Evolutionary conservation across 2,329 filamentous ascomycete genomes (phyloP), one percentile per base, ranked within the genome.

Genomic region (Ascochyta viciae-villosae): DNA sequence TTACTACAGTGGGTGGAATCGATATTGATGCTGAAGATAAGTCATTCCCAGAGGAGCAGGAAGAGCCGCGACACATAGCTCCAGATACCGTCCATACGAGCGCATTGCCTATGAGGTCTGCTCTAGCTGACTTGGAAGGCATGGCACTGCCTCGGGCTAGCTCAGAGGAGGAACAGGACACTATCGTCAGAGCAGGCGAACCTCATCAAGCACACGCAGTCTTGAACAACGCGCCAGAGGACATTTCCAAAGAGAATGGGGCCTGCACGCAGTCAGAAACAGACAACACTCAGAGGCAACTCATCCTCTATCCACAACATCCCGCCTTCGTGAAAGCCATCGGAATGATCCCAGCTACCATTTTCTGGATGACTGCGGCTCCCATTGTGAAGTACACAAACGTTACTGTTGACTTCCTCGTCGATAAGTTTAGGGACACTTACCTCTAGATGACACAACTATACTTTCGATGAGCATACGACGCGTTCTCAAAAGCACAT

Each of bases 301-400:
- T 60, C 16, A 54, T 61, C 1, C 24, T 55, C 1, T 42, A 52
- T 10, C 37, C 48, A 2, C 58, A 63, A 23, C 43, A 65, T 13
- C 66, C 70, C 15, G 56, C 62, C 16, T 67, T 72, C 47, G 38
- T 72, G 52, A 67, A 57, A 3, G 58, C 68, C 23, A 64, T 72
- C 13, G 60, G 42, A 12, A 58, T 71, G 63, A 50, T 72, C 9
- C 71, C 71, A 7, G 49, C 49, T 16, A 59, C 63, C n/a, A 58
- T 72, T 54, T 65, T 72, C 42, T 72, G 65, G 65, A 48, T 40
- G 8, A 58, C 59, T 29, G 61, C 51, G 10, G 53, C 53, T 27
- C 47, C 53, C 3, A 22, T 56, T 5, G 42, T 56, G 31, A 56
- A 48, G 42, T 56, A 56, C 47, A 48, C 47, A 1, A 24, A 22